Percentiles rank a stretch among this genome's conserved stretches.
These are phyloP conservation scores for Castanea crenata DNA, from an alignment of 306 rosid species.

Conservation along the genomic window DNA sequence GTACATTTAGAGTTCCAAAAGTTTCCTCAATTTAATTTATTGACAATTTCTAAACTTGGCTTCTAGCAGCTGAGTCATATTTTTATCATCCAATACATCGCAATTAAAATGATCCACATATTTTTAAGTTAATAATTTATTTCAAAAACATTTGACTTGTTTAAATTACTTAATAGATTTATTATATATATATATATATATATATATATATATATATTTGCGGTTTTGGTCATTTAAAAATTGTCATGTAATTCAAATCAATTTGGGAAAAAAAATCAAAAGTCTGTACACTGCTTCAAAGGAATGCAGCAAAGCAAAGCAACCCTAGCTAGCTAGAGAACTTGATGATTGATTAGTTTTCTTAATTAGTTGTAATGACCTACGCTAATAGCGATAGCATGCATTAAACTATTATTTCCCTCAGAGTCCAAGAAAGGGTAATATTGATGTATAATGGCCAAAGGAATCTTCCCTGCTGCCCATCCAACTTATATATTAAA, in stretches of 20 bases:
- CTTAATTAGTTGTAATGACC: background rate
- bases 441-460: background rate
- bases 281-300: background rate
- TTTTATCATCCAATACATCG: too few species aligned
- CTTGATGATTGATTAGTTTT: background rate
- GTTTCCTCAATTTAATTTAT: too few species aligned
- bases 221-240: background rate
- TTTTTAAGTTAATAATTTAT: too few species aligned
- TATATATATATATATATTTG: background rate
- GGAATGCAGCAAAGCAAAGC: background rate
- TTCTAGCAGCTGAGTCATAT: too few species aligned
- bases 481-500: background rate
- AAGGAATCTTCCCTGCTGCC: background rate
- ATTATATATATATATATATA: too few species aligned
- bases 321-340: background rate
- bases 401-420: background rate
- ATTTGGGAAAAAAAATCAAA: too few species aligned
- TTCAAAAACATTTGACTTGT: too few species aligned
- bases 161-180: too few species aligned
- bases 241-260: too few species aligned
- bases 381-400: background rate
- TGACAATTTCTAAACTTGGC: too few species aligned
- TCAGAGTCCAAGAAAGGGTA: background rate
- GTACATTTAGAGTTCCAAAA: too few species aligned
- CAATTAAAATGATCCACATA: too few species aligned